These are phyloP conservation scores for Pythium apleroticum DNA, from an alignment of 352 stramenopile genomes.

Conservation along the genomic window DNA sequence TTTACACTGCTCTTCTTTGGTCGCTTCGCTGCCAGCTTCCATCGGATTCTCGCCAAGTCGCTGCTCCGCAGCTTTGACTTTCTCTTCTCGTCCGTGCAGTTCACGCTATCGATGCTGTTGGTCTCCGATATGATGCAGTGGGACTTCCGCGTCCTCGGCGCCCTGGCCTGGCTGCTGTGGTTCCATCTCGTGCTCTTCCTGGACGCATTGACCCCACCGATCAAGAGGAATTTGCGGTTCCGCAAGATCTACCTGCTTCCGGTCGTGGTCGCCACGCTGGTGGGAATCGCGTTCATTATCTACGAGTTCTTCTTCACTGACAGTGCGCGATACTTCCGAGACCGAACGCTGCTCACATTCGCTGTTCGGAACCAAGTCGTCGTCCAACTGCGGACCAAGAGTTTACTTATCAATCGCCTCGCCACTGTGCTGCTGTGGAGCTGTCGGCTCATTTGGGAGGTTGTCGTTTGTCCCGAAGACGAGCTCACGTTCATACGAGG, in stretches of 20 bases:
- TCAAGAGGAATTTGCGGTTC: slow-evolving; percentile 22
- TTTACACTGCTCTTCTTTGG: too few relatives aligned
- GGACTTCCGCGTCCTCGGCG: slow-evolving; percentile 29
- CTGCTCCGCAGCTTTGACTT: too few relatives aligned
- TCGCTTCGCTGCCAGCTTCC: too few relatives aligned
- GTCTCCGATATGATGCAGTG: slow-evolving; percentile 31
- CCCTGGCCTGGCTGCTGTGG: slow-evolving; percentile 30
- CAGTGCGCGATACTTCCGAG: slow-evolving; percentile 25
- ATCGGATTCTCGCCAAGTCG: too few relatives aligned
- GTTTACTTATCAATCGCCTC: slow-evolving; percentile 41
- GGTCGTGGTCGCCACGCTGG: slow-evolving; percentile 24
- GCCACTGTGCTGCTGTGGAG: slow-evolving; percentile 48
- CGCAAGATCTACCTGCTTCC: slow-evolving; percentile 28
- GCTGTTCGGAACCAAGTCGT: slow-evolving; percentile 27
- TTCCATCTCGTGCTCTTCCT: slow-evolving; percentile 34
- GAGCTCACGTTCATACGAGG: slow-evolving; percentile 43
- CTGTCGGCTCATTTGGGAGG: slow-evolving; percentile 35
- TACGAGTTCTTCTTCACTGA: slow-evolving; percentile 36
- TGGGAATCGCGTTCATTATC: slow-evolving; percentile 24
- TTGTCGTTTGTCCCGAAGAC: slow-evolving; percentile 30
- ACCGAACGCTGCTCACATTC: slow-evolving; percentile 25
- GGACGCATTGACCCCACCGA: slow-evolving; percentile 32
- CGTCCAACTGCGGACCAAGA: slow-evolving; percentile 37
- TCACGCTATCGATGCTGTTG: slow-evolving; percentile 15
- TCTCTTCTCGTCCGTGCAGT: background rate